Evolutionary conservation across 2,329 filamentous ascomycete species (phyloP), one percentile per base, ranked within the genome.

Genomic region (Aspergillus nomiae): DNA sequence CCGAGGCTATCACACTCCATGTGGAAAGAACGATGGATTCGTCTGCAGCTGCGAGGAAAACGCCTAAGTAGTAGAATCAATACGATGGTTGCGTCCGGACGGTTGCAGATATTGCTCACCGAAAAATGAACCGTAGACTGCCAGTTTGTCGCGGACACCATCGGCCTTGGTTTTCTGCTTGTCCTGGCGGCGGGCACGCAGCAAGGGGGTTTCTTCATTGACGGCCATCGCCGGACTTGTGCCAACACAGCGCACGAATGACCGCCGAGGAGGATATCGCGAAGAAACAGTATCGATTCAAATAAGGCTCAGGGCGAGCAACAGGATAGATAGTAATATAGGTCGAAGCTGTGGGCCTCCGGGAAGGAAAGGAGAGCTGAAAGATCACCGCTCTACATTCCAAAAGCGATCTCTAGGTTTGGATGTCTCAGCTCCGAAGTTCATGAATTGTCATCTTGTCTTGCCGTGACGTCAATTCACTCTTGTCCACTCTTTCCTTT

Each of bases 31-130:
- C 82, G 1, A 91, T 76, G 2, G 86, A 87, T 1, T 80, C 77
- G 69, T 91, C 89, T 24, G 85, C 83, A 54, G 87, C 86, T 5
- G 84, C 83, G 10, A 90, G 83, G 66, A 91, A 90, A 2, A 88
- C 84, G 11, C 85, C 85, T 80, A 53, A 9, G 36, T 30, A 24
- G 30, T 51, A 30, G 4, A 2, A 53, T 32, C 19, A 34, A 10
- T 21, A 32, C 34, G 19, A 19, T 7, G 12, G n/a, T 8, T 16
- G 30, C n/a, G 28, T 12, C 19, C 14, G 12, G 26, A 16, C 4
- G 12, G 19, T 50, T 9, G 14, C 21, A 10, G 3, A 30, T 50
- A 11, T 26, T 50, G 12, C 24, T 50, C 24, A 50, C 24, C 46
- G 5, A 50, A 12, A 50, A 50, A 50, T 28, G 46, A 50, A 50